These are phyloP conservation scores for Colletotrichum lupini DNA, from an alignment of 2,329 filamentous ascomycete species.

Conservation along the genomic window DNA sequence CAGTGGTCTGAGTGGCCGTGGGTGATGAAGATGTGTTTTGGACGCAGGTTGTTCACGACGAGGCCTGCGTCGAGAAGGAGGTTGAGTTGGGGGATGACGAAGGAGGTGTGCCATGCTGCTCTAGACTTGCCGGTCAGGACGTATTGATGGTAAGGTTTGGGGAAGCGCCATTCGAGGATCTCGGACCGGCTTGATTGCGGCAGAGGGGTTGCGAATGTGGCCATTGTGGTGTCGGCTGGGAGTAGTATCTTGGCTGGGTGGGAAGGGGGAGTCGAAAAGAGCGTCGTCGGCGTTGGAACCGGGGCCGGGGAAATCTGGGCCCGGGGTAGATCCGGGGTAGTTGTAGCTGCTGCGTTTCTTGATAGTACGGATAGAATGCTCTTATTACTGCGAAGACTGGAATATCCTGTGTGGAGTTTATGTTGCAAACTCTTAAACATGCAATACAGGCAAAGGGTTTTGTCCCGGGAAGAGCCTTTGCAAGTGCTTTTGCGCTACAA, in stretches of 20 bases:
- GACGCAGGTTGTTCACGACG: conserved; percentile 55
- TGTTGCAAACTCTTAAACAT: neutral
- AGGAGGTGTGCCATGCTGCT: conserved; percentile 63
- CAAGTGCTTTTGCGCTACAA: neutral
- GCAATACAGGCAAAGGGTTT: neutral
- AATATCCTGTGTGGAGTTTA: neutral
- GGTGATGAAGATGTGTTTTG: conserved; percentile 61
- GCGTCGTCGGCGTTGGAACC: neutral
- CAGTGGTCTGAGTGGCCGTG: conserved; percentile 62
- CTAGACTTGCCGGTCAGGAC: conserved; percentile 59
- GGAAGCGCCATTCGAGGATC: conserved; percentile 58
- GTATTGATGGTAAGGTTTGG: conserved; percentile 53
- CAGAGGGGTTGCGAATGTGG: conserved; percentile 55
- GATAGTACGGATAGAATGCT: neutral
- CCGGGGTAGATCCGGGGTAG: no score
- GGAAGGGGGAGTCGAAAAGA: neutral
- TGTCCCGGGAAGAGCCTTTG: neutral
- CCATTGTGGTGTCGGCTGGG: neutral
- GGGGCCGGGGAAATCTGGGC: neutral
- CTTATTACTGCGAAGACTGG: neutral
- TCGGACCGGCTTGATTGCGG: conserved; percentile 55
- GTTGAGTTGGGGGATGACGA: conserved; percentile 61
- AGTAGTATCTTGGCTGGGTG: neutral
- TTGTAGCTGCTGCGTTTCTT: no score
- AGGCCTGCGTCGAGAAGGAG: conserved; percentile 61